These are phyloP conservation scores for Suhomyces maxii DNA, from an alignment of 1,139 yeast species.

Conservation along the genomic window DNA sequence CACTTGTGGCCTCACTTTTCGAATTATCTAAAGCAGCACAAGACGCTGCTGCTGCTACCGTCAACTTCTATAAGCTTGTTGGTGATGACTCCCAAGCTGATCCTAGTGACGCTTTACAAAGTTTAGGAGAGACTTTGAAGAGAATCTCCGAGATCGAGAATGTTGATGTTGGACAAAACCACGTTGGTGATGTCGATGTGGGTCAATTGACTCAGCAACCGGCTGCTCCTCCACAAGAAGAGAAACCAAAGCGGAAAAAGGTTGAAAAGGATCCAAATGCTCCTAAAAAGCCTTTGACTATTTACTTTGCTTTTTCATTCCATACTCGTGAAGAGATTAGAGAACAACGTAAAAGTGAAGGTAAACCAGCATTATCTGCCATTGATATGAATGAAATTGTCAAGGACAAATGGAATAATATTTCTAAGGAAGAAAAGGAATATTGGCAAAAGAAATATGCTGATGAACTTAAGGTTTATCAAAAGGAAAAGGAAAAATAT, in stretches of 20 bases:
- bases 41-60: constrained; percentile 76
- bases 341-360: constrained; percentile 60
- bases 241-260: constrained; percentile 48
- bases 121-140: constrained; percentile 26
- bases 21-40: constrained; percentile 80
- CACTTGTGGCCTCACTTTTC: constrained; percentile 73
- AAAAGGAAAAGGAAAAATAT: constrained; percentile 63
- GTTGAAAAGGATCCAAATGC: constrained; percentile 59
- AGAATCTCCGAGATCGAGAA: constrained; percentile 15
- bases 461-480: constrained; percentile 63
- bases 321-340: constrained; percentile 62
- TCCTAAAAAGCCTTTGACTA: constrained; percentile 70
- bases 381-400: constrained; percentile 77
- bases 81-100: constrained; percentile 31
- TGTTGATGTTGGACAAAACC: constrained; percentile 16
- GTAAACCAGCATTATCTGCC: constrained; percentile 64
- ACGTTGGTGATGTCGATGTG: constrained; percentile 15
- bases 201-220: constrained; percentile 14
- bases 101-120: constrained; percentile 29
- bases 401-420: constrained; percentile 73
- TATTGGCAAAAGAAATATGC: constrained; percentile 77
- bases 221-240: constrained; percentile 19
- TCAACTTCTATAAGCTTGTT: constrained; percentile 66
- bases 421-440: constrained; percentile 65
- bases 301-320: constrained; percentile 76